Base-by-base conservation (phyloP, 345 rosid genomes). In the Lumnitzera racemosa region DNA sequence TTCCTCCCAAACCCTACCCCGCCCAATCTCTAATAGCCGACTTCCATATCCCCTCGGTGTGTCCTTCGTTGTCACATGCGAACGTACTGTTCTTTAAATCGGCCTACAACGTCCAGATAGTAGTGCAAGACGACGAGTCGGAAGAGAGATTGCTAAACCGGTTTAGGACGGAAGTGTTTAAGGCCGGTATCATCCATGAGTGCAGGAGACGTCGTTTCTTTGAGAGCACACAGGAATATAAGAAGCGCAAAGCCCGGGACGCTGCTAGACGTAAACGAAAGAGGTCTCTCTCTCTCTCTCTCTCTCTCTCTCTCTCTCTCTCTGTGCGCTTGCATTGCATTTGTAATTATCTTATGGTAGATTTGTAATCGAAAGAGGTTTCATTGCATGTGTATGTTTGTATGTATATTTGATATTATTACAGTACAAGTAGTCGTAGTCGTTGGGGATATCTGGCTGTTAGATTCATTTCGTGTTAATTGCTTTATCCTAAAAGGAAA, bases 121-220 rank as follows among this genome's bases (percentile, higher is more conserved):
- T 62, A 1, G 76, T 70, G 60, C 67, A 43, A 0, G 82, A 74
- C 48, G 56, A 69, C 69, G 79, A 78, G 69, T 52, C 82, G 4
- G 82, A 74, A 72, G 82, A 78, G 54, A 63, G 65, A 47, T 31
- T 74, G 59, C 15, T 78, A 47, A 53, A 47, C 9, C 67, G 74
- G 67, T 74, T 78, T 72, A 60, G 66, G 52, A 57, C 68, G 47
- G 72, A 64, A 57, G 79, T 71, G 11, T 13, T 60, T 3, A 74
- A 12, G 68, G 74, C 79, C 20, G 70, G 74, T 7, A 31, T 78
- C 15, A 14, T 78, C 15, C 72, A 29, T 57, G 82, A 78, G 23
- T 62, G 67, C 48, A 63, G 23, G 46, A 70, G 82, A 51, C 41
- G 82, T 66, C 66, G 58, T 63, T 78, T 74, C 66, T 74, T 74